These are phyloP conservation scores for Coemansia sp. DNA, from an alignment of 192 early-diverging fungal species.

Conservation along the genomic window DNA sequence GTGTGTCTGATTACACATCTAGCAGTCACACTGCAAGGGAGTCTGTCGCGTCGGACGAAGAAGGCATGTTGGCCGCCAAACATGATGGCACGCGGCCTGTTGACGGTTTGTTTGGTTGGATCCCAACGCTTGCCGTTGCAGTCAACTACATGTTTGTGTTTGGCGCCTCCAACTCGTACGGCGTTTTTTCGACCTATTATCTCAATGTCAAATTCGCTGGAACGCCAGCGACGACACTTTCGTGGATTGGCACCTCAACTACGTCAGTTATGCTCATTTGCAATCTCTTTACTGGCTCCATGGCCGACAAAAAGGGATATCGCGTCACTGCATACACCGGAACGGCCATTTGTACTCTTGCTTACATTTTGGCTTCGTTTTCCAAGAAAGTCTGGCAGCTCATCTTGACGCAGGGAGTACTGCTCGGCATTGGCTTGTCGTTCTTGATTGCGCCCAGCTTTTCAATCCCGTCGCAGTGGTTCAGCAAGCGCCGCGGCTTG, in stretches of 20 bases:
- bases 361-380: conserved; percentile 38
- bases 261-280: conserved; percentile 27
- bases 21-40: neutral
- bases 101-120: conserved; percentile 32
- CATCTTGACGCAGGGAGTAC: conserved; percentile 66
- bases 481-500: conserved; percentile 59
- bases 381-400: conserved; percentile 64
- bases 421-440: conserved; percentile 70
- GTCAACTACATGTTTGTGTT: conserved; percentile 36
- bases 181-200: conserved; percentile 45
- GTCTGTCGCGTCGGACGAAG: neutral
- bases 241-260: conserved; percentile 42
- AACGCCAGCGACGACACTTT: conserved; percentile 23
- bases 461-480: conserved; percentile 69
- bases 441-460: conserved; percentile 66
- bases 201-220: conserved; percentile 21
- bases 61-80: neutral
- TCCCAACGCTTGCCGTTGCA: conserved; percentile 18
- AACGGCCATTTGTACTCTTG: conserved; percentile 19
- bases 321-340: conserved; percentile 23
- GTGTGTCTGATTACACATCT: neutral
- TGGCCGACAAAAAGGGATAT: conserved; percentile 35
- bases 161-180: conserved; percentile 41
- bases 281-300: conserved; percentile 23
- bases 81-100: neutral